These are phyloP conservation scores for Phellinidium pouzarii DNA, from an alignment of 1,284 basidiomycete genomes.

Conservation along the genomic window DNA sequence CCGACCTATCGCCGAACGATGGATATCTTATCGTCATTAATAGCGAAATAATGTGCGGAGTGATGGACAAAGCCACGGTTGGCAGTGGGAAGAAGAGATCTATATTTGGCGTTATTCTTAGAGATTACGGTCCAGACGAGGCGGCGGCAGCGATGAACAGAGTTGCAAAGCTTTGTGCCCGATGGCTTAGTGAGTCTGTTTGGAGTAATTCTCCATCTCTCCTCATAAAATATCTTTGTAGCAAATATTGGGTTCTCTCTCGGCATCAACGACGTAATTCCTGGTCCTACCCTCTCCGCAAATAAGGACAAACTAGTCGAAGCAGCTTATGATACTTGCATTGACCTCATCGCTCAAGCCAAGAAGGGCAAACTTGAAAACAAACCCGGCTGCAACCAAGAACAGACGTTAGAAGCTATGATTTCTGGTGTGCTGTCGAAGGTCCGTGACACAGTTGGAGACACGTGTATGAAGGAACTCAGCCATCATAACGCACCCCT, in stretches of 20 bases:
- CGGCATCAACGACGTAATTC: conserved; percentile 98
- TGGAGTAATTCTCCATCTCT: background rate
- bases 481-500: conserved; percentile 95
- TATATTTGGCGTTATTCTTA: conserved; percentile 95
- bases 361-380: conserved; percentile 93
- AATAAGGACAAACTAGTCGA: conserved; percentile 89
- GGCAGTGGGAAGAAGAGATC: conserved; percentile 99
- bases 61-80: conserved; percentile 98
- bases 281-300: conserved; percentile 73
- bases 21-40: conserved; percentile 98
- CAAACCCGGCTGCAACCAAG: conserved; percentile 94
- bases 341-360: conserved; percentile 82
- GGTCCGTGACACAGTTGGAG: conserved; percentile 93
- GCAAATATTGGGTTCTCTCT: conserved; percentile 98
- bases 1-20: conserved; percentile 94
- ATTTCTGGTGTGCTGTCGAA: conserved; percentile 92
- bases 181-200: conserved; percentile 72
- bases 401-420: conserved; percentile 92
- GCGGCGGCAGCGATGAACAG: conserved; percentile 96
- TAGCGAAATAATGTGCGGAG: conserved; percentile 98
- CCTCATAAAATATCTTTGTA: conserved; percentile 26
- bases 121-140: conserved; percentile 94
- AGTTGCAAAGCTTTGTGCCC: conserved; percentile 90
- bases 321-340: conserved; percentile 84
- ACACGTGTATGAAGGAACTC: conserved; percentile 97